Conservation (phyloP, 192 early-diverging fungal genomes). For the Coemansia sp. region DNA sequence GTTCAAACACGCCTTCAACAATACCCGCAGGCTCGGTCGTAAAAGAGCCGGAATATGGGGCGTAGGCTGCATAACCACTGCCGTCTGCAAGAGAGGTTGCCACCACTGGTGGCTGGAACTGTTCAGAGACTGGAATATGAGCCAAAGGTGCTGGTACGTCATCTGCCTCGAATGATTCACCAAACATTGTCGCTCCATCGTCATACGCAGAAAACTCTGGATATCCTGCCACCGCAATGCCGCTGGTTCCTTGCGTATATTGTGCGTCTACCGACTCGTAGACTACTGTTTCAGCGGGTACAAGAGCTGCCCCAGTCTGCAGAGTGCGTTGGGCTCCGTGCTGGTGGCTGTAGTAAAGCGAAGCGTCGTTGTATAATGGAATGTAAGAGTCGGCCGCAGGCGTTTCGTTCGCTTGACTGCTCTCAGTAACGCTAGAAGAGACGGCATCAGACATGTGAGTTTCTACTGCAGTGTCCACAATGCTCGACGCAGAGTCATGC, state of each 20-base stretch:
- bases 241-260: background rate
- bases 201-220: background rate
- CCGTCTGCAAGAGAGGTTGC: background rate
- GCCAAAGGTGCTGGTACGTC: background rate
- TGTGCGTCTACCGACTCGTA: constrained; percentile 13
- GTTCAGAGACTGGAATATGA: no score
- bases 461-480: constrained; percentile 1
- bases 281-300: background rate
- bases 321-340: background rate
- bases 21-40: background rate
- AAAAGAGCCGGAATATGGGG: background rate
- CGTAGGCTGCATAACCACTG: background rate
- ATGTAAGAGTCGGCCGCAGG: background rate
- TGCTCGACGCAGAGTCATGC: constrained; percentile 11
- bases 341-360: constrained; percentile 3
- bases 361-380: background rate
- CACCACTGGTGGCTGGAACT: background rate
- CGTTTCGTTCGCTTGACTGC: background rate
- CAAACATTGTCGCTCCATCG: background rate
- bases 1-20: background rate
- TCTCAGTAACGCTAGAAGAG: background rate
- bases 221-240: background rate
- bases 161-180: background rate
- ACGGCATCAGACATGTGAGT: background rate
- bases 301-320: background rate